Base-by-base conservation (phyloP, 768 basidiomycete genomes). In the Suillus alpinus region DNA sequence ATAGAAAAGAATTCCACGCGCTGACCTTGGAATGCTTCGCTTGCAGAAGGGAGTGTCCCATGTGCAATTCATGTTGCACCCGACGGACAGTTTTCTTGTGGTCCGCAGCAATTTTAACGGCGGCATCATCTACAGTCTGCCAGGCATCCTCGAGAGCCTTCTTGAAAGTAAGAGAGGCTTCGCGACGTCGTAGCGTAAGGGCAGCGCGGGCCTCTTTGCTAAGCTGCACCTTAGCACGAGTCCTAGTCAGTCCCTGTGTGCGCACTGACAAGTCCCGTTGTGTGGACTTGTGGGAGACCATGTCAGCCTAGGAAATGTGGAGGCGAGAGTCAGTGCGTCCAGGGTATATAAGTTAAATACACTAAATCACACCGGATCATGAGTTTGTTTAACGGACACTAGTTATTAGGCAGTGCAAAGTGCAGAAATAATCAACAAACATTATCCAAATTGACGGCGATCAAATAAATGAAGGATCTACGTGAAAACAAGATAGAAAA, bases 1-100 rank as follows among this genome's bases (percentile, higher is more conserved):
- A 62, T 37, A 39, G 36, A 37, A 59, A 62, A 18, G 44, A 8
- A 20, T 62, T 62, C 62, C 62, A 62, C 12, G 50, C 26, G 34
- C 44, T 62, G 5, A 49, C 26, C 41, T 62, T 62, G 26, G 18
- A 32, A 20, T 41, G 34, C 53, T 46, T 62, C 8, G 51, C 46
- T 1, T n/a, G 41, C 31, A 59, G n/a, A 14, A 43, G 18, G 16
- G 41, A 26, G 32, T 55, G 58, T 23, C 58, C 58, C 51, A 62
- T 52, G 20, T 62, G 39, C 23, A 62, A 50, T 3, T 59, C 62
- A 34, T 56, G 36, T 18, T 59, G 58, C 51, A 62, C 53, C 6
- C 23, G 34, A 10, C 2, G 18, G 26, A 59, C 39, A 51, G 58
- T 62, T 34, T 59, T 56, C 29, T 56, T 40, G 52, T 62, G 44